Percentiles rank a stretch among this genome's conserved stretches.
phyloP scores from a whole-genome alignment of 768 basidiomycete species.

The Tubosaeta sp. region DNA sequence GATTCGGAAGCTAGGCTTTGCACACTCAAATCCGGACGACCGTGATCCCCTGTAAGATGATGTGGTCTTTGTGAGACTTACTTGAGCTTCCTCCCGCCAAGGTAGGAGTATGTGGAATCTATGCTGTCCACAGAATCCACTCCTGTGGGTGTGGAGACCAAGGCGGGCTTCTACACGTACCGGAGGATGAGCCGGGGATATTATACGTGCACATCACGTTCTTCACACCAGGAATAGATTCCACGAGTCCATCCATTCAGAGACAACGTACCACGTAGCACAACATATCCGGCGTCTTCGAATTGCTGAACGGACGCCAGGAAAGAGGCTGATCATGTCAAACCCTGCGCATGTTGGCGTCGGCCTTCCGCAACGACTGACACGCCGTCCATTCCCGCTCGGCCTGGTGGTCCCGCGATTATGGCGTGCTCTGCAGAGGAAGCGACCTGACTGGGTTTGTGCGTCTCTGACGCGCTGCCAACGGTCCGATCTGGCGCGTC shows the following conservation, averaged over 20 bases:
- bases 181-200: neutral
- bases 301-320: neutral
- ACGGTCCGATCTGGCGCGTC: too few species aligned
- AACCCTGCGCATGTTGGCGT: too few species aligned
- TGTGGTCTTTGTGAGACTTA: too few species aligned
- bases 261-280: neutral
- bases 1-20: neutral
- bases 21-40: too few species aligned
- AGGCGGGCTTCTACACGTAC: neutral
- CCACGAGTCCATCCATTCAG: neutral
- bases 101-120: too few species aligned
- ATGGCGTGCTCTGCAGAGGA: neutral
- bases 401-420: neutral
- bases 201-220: neutral
- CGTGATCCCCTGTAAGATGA: too few species aligned
- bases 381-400: too few species aligned
- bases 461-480: neutral
- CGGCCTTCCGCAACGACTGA: too few species aligned
- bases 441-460: neutral
- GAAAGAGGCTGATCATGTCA: neutral
- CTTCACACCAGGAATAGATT: neutral
- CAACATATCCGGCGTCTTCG: neutral
- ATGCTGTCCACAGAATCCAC: too few species aligned
- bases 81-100: too few species aligned
- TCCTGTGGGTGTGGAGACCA: too few species aligned